Conservation (phyloP, 768 basidiomycete genomes). For the Tricholoma matsutake region DNA sequence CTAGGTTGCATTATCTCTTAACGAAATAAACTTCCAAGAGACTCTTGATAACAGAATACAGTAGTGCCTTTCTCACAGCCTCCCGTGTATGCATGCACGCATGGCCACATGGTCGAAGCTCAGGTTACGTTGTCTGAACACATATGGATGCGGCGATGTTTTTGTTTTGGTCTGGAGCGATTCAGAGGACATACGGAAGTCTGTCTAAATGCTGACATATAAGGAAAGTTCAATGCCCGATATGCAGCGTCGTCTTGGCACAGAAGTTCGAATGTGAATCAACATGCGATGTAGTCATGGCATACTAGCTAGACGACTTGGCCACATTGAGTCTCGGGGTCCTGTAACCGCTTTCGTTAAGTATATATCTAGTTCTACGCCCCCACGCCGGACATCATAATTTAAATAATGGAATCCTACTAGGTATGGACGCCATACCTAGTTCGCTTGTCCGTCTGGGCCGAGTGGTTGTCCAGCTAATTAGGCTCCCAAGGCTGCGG, state of each 20-base stretch:
- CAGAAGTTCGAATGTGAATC: neutral
- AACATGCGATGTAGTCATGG: neutral
- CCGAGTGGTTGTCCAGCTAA: no score
- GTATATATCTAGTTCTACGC: neutral
- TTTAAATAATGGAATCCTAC: no score
- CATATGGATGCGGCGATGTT: conserved; percentile 15
- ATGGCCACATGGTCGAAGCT: conserved; percentile 24
- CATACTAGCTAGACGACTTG: neutral
- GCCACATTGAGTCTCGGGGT: neutral
- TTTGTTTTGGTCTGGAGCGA: neutral
- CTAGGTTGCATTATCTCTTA: conserved; percentile 3
- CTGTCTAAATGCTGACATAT: neutral
- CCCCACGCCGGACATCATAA: neutral
- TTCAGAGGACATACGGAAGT: no score
- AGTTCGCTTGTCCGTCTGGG: no score
- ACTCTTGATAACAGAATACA: conserved; percentile 1
- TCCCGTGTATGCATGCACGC: neutral
- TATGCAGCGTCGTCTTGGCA: neutral
- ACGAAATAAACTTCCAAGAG: conserved; percentile 5
- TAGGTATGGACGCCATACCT: no score
- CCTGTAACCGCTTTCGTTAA: no score
- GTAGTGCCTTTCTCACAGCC: conserved; percentile 20
- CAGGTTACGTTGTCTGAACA: conserved; percentile 6
- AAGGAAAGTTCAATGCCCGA: conserved; percentile 15
- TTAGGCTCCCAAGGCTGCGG: no score